Evolutionary conservation across 768 basidiomycete species (phyloP).

Genomic region (Lactarius hengduanensis): DNA sequence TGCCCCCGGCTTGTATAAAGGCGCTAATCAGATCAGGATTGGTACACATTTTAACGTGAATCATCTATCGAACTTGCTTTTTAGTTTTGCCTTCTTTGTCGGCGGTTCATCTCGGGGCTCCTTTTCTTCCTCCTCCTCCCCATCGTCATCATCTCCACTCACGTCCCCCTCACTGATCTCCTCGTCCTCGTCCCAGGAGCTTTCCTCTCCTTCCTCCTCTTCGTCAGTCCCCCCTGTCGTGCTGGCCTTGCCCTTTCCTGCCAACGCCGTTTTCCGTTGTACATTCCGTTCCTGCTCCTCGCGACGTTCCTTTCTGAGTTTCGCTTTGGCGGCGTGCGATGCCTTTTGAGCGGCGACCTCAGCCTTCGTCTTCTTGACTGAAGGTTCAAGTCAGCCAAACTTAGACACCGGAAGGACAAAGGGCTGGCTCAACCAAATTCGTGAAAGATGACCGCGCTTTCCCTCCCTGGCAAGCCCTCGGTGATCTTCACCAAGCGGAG

Average conservation of each 20-base stretch:
- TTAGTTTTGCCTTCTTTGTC: slow-evolving; percentile 54
- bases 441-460: slow-evolving; percentile 92
- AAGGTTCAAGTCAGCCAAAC: not conserved
- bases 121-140: slow-evolving; percentile 41
- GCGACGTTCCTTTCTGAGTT: slow-evolving; percentile 69
- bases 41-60: not conserved
- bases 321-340: slow-evolving; percentile 75
- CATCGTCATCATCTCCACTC: slow-evolving; percentile 42
- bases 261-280: slow-evolving; percentile 60
- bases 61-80: slow-evolving; percentile 48
- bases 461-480: slow-evolving; percentile 91
- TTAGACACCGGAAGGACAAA: slow-evolving; percentile 10
- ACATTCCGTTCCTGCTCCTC: slow-evolving; percentile 94
- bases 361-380: slow-evolving; percentile 89
- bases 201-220: slow-evolving; percentile 40
- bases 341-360: slow-evolving; percentile 65
- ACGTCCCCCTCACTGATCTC: slow-evolving; percentile 59
- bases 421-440: slow-evolving; percentile 77
- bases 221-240: slow-evolving; percentile 28
- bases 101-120: slow-evolving; percentile 48
- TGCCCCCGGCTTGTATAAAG: not conserved
- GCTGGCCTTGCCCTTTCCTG: slow-evolving; percentile 36
- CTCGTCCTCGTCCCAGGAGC: slow-evolving; percentile 57
- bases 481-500: slow-evolving; percentile 88
- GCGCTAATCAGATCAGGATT: not conserved